These are phyloP conservation scores for Golubevia pallescens DNA, from an alignment of 1,284 basidiomycete species.

Conservation along the genomic window DNA sequence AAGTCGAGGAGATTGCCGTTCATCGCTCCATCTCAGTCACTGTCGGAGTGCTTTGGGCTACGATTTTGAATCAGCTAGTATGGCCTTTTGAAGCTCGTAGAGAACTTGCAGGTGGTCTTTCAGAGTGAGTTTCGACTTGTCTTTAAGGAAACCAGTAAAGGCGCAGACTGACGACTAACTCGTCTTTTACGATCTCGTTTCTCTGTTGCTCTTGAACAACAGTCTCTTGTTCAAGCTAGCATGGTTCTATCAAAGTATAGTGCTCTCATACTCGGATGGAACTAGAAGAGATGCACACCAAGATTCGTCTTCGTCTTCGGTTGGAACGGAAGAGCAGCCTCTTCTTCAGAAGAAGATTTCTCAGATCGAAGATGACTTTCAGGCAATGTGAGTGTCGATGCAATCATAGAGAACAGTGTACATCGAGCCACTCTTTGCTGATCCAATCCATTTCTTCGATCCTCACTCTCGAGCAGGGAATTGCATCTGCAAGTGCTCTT, in stretches of 20 bases:
- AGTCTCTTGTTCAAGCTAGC: constrained; percentile 50
- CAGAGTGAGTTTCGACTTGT: constrained; percentile 72
- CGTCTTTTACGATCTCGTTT: not conserved
- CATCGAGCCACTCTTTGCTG: too few species aligned
- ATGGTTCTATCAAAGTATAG: constrained; percentile 50
- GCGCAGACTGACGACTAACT: not conserved
- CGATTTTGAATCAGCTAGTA: constrained; percentile 84
- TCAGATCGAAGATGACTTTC: constrained; percentile 30
- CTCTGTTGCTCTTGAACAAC: not conserved
- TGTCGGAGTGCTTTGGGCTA: constrained; percentile 85
- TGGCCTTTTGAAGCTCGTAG: constrained; percentile 92
- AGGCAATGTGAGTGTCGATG: constrained; percentile 14
- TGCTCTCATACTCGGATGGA: constrained; percentile 37
- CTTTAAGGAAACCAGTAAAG: not conserved
- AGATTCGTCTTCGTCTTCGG: constrained; percentile 10
- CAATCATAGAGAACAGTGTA: too few species aligned
- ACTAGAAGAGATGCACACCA: not conserved
- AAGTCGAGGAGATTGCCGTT: constrained; percentile 76
- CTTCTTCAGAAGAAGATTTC: constrained; percentile 21
- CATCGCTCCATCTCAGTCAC: constrained; percentile 82
- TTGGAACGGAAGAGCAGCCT: constrained; percentile 23
- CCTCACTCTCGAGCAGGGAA: constrained; percentile 72
- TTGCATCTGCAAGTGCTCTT: constrained; percentile 88
- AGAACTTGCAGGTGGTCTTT: constrained; percentile 81
- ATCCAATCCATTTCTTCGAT: not conserved